Conservation (phyloP, 108 stramenopile genomes). For the Fistulifera pelliculosa region DNA sequence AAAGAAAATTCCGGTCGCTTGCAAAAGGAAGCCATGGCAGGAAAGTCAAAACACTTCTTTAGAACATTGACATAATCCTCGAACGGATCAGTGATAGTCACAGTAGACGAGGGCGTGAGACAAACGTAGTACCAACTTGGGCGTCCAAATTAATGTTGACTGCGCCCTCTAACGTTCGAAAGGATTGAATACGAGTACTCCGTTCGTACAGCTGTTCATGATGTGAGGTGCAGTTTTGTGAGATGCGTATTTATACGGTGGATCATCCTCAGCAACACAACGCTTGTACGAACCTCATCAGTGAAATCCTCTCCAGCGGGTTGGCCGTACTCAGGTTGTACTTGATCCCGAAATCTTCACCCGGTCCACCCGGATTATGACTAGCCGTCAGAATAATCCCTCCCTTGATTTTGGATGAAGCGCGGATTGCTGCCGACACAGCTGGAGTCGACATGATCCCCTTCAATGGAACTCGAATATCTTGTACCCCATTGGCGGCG, state of each 20-base stretch:
- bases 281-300: slow-evolving; percentile 63
- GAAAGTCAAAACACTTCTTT: slow-evolving; percentile 94
- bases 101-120: slow-evolving; percentile 51
- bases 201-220: slow-evolving; percentile 50
- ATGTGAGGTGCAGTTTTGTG: neutral
- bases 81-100: slow-evolving; percentile 81
- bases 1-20: slow-evolving; percentile 73
- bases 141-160: slow-evolving; percentile 55
- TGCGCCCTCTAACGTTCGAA: slow-evolving; percentile 54
- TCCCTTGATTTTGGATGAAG: slow-evolving; percentile 28
- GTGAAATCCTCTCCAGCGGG: slow-evolving; percentile 96
- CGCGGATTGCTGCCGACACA: slow-evolving; percentile 84
- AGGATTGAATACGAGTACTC: slow-evolving; percentile 47
- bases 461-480: slow-evolving; percentile 83
- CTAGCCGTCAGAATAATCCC: slow-evolving; percentile 96
- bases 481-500: slow-evolving; percentile 81
- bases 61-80: slow-evolving; percentile 78
- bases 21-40: slow-evolving; percentile 59
- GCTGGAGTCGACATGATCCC: slow-evolving; percentile 96
- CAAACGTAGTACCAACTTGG: slow-evolving; percentile 47
- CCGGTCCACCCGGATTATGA: slow-evolving; percentile 99
- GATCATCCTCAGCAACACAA: slow-evolving; percentile 3
- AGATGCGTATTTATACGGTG: neutral
- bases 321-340: slow-evolving; percentile 94
- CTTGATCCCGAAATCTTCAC: slow-evolving; percentile 96